These are phyloP conservation scores for Globisporangium okanoganense DNA, from an alignment of 352 stramenopile species.

Conservation along the genomic window DNA sequence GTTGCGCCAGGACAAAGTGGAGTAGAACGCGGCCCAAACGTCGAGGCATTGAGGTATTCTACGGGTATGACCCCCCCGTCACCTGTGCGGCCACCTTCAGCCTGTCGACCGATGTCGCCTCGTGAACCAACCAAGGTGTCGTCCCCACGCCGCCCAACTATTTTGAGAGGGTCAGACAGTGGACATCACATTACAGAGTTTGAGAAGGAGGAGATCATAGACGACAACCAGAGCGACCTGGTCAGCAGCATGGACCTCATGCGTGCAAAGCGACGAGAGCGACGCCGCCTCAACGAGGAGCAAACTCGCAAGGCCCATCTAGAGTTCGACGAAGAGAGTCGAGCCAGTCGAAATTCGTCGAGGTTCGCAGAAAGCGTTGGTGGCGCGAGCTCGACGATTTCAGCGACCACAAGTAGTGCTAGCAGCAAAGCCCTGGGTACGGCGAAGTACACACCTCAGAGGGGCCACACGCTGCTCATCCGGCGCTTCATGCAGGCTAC, in stretches of 20 bases:
- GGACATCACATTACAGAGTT: constrained; percentile 27
- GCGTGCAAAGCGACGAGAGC: constrained; percentile 3
- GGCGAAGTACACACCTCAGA: constrained; percentile 61
- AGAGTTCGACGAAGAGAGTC: constrained; percentile 14
- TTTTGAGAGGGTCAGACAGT: neutral
- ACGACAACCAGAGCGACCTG: constrained; percentile 13
- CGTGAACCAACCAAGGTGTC: constrained; percentile 1
- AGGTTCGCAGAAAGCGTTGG: constrained; percentile 30
- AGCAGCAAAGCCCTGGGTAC: constrained; percentile 25
- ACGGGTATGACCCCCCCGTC: neutral
- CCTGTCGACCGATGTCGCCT: constrained; percentile 7
- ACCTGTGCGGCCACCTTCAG: neutral
- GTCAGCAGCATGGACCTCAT: constrained; percentile 11
- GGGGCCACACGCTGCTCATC: constrained; percentile 47
- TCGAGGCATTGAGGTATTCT: constrained; percentile 6
- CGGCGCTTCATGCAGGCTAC: constrained; percentile 47
- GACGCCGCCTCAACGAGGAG: constrained; percentile 8
- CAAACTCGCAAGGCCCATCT: neutral
- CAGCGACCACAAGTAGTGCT: constrained; percentile 5
- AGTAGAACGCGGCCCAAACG: constrained; percentile 3
- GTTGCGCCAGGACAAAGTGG: constrained; percentile 2
- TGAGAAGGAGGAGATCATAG: constrained; percentile 38
- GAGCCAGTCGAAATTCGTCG: constrained; percentile 14
- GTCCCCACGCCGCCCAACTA: constrained; percentile 1
- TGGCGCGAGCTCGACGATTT: constrained; percentile 18